These are phyloP conservation scores for Pneumocystis sp. DNA, from an alignment of 1,139 yeast genomes.

Conservation along the genomic window DNA sequence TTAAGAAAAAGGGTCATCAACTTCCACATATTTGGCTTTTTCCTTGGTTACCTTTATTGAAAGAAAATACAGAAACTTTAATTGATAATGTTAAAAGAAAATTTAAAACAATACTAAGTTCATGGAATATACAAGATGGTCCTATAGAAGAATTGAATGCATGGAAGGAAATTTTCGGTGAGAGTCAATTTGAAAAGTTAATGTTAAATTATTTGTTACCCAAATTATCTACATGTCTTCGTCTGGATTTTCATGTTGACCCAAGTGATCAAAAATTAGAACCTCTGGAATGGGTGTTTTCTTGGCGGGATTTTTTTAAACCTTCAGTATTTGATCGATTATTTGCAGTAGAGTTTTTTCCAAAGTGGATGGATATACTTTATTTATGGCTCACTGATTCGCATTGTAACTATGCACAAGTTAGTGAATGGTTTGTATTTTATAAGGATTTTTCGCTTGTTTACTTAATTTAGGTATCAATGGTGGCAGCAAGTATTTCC, in stretches of 20 bases:
- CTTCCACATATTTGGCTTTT: slow-evolving; percentile 30
- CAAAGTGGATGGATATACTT: slow-evolving; percentile 23
- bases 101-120: slow-evolving; percentile 22
- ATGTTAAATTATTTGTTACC: slow-evolving; percentile 24
- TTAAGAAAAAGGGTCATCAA: slow-evolving; percentile 2
- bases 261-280: slow-evolving; percentile 23
- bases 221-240: slow-evolving; percentile 21
- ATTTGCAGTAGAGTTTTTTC: slow-evolving; percentile 22
- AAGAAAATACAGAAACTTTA: slow-evolving; percentile 18
- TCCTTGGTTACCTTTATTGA: slow-evolving; percentile 32
- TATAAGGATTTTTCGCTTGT: slow-evolving; percentile 16
- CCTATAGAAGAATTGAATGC: slow-evolving; percentile 23
- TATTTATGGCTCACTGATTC: slow-evolving; percentile 21
- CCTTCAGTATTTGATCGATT: slow-evolving; percentile 18
- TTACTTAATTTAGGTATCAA: not conserved
- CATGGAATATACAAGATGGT: slow-evolving; percentile 25
- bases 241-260: slow-evolving; percentile 19
- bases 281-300: slow-evolving; percentile 17
- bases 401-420: slow-evolving; percentile 17
- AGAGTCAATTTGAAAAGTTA: slow-evolving; percentile 19
- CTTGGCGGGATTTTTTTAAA: slow-evolving; percentile 20
- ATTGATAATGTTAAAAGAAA: slow-evolving; percentile 21
- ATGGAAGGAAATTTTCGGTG: slow-evolving; percentile 30
- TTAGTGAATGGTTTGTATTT: slow-evolving; percentile 22
- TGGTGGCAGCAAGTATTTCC: slow-evolving; percentile 18